Evolutionary conservation across 2,329 filamentous ascomycete species (phyloP).

Genomic region (Neofusicoccum parvum): DNA sequence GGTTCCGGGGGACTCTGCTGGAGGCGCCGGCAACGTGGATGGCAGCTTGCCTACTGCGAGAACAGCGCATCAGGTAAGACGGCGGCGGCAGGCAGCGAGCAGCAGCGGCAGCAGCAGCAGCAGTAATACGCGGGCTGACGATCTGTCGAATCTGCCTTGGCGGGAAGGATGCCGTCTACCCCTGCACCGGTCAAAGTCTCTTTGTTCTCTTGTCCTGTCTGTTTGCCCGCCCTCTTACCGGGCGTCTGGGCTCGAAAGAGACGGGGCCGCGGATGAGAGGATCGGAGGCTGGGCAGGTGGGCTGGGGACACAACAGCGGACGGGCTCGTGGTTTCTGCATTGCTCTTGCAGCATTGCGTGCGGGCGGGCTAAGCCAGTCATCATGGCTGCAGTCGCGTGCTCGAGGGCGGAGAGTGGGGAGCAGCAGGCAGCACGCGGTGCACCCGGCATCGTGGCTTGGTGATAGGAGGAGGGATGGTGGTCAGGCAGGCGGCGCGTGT

Average conservation of each 20-base stretch:
- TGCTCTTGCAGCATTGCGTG: too few species aligned
- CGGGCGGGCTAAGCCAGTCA: not conserved
- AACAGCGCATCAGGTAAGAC: constrained; percentile 15
- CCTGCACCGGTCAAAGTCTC: not conserved
- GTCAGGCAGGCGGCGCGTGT: not conserved
- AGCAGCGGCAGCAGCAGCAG: not conserved
- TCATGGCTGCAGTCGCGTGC: constrained; percentile 10
- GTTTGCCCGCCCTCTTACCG: not conserved
- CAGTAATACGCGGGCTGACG: too few species aligned
- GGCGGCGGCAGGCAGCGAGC: not conserved
- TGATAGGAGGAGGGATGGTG: not conserved
- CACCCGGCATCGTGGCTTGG: not conserved
- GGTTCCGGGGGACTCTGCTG: too few species aligned
- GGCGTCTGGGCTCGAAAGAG: not conserved
- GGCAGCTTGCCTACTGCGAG: constrained; percentile 4
- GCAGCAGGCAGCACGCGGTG: not conserved
- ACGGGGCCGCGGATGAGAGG: not conserved
- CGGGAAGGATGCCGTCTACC: not conserved
- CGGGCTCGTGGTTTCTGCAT: constrained; percentile 10
- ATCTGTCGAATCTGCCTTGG: not conserved
- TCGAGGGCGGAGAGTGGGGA: not conserved
- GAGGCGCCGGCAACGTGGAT: not conserved
- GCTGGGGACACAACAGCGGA: not conserved
- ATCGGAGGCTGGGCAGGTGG: too few species aligned
- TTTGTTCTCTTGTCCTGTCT: not conserved